Evolutionary conservation across 495 filamentous ascomycete genomes (phyloP).

Genomic region (Elasticomyces elasticus): DNA sequence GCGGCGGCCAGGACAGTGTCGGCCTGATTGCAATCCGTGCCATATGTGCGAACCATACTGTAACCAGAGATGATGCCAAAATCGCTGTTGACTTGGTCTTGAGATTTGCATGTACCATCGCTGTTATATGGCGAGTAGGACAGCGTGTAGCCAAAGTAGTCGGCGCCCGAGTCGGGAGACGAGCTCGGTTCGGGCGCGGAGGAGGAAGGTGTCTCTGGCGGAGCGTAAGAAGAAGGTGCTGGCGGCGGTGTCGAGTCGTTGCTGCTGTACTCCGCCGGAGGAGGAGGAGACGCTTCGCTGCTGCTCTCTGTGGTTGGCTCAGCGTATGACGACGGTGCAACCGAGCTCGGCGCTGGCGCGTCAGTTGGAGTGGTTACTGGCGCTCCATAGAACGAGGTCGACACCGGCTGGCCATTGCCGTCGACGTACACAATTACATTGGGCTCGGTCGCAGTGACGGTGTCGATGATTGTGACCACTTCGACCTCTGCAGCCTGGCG

Average conservation of each 20-base stretch:
- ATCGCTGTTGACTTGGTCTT: constrained; percentile 51
- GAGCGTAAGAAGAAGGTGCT: background rate
- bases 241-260: background rate
- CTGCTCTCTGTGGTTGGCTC: background rate
- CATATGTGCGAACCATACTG: constrained; percentile 64
- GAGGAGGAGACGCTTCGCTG: background rate
- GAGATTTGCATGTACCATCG: constrained; percentile 56
- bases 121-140: constrained; percentile 67
- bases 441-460: constrained; percentile 28
- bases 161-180: constrained; percentile 7
- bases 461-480: background rate
- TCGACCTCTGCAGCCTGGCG: constrained; percentile 2
- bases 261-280: background rate
- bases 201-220: constrained; percentile 10
- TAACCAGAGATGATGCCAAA: constrained; percentile 44
- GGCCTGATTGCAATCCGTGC: constrained; percentile 67
- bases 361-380: background rate
- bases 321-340: background rate
- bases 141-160: constrained; percentile 39
- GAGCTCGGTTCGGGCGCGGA: constrained; percentile 11
- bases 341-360: background rate
- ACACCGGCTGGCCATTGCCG: constrained; percentile 46
- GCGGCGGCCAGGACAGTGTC: constrained; percentile 49
- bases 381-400: constrained; percentile 17
- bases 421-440: constrained; percentile 58